These are phyloP conservation scores for Silybum marianum DNA, from an alignment of 129 eudicot species.

Conservation along the genomic window DNA sequence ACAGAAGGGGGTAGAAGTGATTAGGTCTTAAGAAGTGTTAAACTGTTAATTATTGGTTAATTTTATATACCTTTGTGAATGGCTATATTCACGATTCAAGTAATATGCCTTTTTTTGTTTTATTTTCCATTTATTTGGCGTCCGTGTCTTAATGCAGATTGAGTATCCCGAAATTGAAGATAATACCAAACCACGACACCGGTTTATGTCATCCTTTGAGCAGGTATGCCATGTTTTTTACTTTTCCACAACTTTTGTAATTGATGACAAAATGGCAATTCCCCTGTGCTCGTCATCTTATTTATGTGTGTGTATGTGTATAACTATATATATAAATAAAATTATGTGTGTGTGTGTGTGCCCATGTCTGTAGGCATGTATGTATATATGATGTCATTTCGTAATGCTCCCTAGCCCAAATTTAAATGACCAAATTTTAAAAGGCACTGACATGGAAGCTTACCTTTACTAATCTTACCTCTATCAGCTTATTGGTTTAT, in stretches of 20 bases:
- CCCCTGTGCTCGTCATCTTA: neutral
- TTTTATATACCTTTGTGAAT: neutral
- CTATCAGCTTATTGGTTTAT: neutral
- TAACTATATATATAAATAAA: too few species aligned
- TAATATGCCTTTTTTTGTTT: neutral
- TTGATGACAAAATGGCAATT: neutral
- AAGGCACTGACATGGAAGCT: neutral
- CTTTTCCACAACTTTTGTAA: neutral
- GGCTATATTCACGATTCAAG: neutral
- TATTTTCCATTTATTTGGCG: neutral
- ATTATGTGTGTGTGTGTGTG: too few species aligned
- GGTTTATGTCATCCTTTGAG: slow-evolving; percentile 97
- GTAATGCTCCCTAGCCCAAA: neutral
- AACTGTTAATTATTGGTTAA: neutral
- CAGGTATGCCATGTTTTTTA: slow-evolving; percentile 54
- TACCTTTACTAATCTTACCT: neutral
- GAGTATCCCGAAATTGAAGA: slow-evolving; percentile 98
- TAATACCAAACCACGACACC: slow-evolving; percentile 85
- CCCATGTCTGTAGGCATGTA: neutral
- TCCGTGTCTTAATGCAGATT: slow-evolving; percentile 50
- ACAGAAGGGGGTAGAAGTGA: too few species aligned
- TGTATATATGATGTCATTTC: neutral
- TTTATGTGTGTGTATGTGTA: too few species aligned
- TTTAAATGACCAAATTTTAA: neutral
- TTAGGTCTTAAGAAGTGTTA: neutral